Percentiles rank a stretch among this genome's conserved stretches.
phyloP scores from a whole-genome alignment of 2,329 filamentous ascomycete genomes.

The Pseudopyricularia javanii region DNA sequence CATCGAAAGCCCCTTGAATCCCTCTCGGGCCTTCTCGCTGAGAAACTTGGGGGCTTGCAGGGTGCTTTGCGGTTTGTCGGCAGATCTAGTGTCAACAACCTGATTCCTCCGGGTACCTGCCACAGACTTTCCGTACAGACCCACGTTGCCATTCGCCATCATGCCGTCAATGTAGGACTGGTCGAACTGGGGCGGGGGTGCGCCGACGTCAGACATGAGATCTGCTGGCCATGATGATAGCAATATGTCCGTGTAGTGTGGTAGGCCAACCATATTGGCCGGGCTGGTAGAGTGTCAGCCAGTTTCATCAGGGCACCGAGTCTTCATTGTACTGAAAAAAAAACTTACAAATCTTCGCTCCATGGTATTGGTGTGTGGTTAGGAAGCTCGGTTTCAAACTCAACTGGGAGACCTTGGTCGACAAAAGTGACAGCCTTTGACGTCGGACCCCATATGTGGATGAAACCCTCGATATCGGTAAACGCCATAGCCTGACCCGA shows the following conservation, averaged over 20 bases:
- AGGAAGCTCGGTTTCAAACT: conserved; percentile 54
- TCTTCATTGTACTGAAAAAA: background rate
- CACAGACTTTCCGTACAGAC: conserved; percentile 67
- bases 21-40: conserved; percentile 78
- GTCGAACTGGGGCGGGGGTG: conserved; percentile 67
- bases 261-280: conserved; percentile 77
- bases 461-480: conserved; percentile 63
- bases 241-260: conserved; percentile 80
- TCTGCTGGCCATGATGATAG: conserved; percentile 85
- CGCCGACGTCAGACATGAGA: conserved; percentile 73
- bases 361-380: conserved; percentile 33
- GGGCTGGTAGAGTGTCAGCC: conserved; percentile 37
- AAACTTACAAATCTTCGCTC: conserved; percentile 7
- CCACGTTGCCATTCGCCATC: conserved; percentile 55
- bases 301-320: background rate
- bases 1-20: conserved; percentile 27
- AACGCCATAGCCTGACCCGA: conserved; percentile 79
- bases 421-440: conserved; percentile 70
- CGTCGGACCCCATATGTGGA: conserved; percentile 83
- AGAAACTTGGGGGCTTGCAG: conserved; percentile 79
- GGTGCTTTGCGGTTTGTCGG: conserved; percentile 47
- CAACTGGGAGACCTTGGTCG: conserved; percentile 64
- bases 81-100: conserved; percentile 60
- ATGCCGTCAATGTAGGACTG: conserved; percentile 55
- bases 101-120: conserved; percentile 68